Base-by-base conservation (phyloP, 179 eudicot species). In the Carnegiea gigantea region DNA sequence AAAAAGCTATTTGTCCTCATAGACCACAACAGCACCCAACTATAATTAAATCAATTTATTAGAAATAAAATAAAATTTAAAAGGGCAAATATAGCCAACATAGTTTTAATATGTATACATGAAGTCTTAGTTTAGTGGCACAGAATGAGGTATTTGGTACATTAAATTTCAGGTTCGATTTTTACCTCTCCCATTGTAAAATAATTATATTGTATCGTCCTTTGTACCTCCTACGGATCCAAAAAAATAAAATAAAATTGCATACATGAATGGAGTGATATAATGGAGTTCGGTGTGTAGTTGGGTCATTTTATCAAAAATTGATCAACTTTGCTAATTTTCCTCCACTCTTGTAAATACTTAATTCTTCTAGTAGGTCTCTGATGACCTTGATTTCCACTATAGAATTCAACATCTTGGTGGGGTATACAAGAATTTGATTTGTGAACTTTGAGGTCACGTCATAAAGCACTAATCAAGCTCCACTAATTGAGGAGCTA, bases 31-130 rank as follows among this genome's bases (percentile, higher is more conserved):
- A 21, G 5, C 40, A 21, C 9, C 36, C 24, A 46, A 23, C 49
- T 30, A 48, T 46, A n/a, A 73, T 12, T 73, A 38, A 73, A 17
- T 49, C 13, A 5, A 5, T 49, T 75, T 28, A 12, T 23, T n/a
- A 10, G 46, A 24, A 75, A 73, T n/a, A 2, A 73, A 48, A 23
- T 8, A 49, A 62, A 65, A 77, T 38, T 17, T 62, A 4, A 18
- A 72, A 70, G 28, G 78, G 59, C 14, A 60, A 60, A 1, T 20
- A 0, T 20, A 76, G 67, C 83, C 79, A 75, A 81, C 83, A 81
- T 65, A 75, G 64, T 33, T 1, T 28, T 28, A 28, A 28, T 28
- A 28, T 28, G 30, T 28, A 28, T 1, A 28, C 1, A 28, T 28
- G 30, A 28, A 28, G 30, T 28, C 30, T 28, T 28, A 28, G 30